phyloP scores from a whole-genome alignment of 2,329 filamentous ascomycete genomes.

The Microdochium bolleyi region DNA sequence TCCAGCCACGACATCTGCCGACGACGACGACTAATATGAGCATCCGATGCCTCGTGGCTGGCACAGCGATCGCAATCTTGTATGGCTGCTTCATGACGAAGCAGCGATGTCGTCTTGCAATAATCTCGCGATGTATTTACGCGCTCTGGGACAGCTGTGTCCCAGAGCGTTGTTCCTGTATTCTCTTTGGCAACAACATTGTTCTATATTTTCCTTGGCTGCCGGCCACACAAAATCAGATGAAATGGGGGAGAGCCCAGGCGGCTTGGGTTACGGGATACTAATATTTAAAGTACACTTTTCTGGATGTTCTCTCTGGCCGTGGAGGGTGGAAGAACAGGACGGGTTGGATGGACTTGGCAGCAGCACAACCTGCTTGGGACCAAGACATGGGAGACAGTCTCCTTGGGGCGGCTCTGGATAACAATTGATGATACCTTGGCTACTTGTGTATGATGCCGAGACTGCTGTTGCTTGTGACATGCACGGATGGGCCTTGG shows the following conservation, averaged over 20 bases:
- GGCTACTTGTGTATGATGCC: neutral
- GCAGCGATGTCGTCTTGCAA: slow-evolving; percentile 15
- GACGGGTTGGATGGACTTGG: neutral
- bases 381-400: neutral
- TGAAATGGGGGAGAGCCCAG: slow-evolving; percentile 27
- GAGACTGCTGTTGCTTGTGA: neutral
- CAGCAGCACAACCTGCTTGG: neutral
- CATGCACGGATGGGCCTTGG: neutral
- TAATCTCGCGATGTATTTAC: neutral
- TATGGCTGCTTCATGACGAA: slow-evolving; percentile 15
- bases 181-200: slow-evolving; percentile 15
- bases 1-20: slow-evolving; percentile 37
- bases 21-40: slow-evolving; percentile 45
- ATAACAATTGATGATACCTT: neutral
- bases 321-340: neutral
- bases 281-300: slow-evolving; percentile 20
- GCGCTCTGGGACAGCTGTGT: neutral
- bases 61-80: slow-evolving; percentile 47
- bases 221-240: slow-evolving; percentile 19
- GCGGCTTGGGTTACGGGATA: slow-evolving; percentile 25
- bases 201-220: slow-evolving; percentile 20
- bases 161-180: slow-evolving; percentile 15
- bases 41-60: slow-evolving; percentile 51
- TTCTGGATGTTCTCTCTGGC: slow-evolving; percentile 7
- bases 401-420: neutral